Evolutionary conservation across 2,329 filamentous ascomycete species (phyloP).

Genomic region (Calonectria honghensis): DNA sequence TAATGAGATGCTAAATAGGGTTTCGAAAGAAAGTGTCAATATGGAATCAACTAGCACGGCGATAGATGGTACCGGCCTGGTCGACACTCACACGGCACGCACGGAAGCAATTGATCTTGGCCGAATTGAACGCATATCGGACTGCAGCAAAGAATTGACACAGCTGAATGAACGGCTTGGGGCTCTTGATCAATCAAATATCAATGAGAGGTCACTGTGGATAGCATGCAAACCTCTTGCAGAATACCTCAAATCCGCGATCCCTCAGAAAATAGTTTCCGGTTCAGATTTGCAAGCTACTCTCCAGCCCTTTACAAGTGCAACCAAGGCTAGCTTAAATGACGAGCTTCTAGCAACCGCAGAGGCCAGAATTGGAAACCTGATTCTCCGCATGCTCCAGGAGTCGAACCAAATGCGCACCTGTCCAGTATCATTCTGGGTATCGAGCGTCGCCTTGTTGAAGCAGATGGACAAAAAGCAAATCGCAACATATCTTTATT

Average conservation of each 20-base stretch:
- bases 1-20: neutral
- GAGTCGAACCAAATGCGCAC: neutral
- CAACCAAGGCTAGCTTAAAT: neutral
- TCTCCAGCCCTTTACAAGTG: conserved; percentile 2
- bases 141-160: neutral
- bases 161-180: conserved; percentile 19
- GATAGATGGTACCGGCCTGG: neutral
- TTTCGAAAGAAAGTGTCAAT: neutral
- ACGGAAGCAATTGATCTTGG: neutral
- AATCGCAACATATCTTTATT: conserved; percentile 11
- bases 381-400: conserved; percentile 1
- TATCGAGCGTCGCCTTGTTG: neutral
- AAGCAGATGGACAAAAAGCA: conserved; percentile 8
- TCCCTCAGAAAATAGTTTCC: conserved; percentile 36
- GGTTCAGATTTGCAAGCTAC: conserved; percentile 41
- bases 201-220: conserved; percentile 27
- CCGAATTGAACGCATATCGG: neutral
- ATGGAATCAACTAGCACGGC: neutral
- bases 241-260: conserved; percentile 34
- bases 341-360: neutral
- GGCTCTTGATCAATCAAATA: neutral
- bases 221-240: conserved; percentile 38
- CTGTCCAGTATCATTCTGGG: neutral
- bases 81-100: neutral
- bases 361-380: conserved; percentile 6